Conservation (phyloP, 2,329 filamentous ascomycete species). For the Elsinoe necatrix region DNA sequence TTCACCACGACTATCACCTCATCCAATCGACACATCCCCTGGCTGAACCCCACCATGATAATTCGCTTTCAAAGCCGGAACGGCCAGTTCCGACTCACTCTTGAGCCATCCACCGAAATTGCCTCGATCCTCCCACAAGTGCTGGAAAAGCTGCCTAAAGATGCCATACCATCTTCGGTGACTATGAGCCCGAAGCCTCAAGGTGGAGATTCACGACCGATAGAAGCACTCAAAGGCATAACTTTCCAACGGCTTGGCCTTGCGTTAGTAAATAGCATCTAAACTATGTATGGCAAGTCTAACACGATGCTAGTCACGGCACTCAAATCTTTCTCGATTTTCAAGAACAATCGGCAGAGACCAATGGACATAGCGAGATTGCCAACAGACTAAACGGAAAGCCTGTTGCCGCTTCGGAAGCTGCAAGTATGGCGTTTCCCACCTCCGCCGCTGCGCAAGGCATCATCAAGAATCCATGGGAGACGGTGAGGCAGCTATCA, state of each 20-base stretch:
- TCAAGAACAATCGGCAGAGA: conserved; percentile 46
- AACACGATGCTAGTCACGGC: conserved; percentile 58
- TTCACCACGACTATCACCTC: not conserved
- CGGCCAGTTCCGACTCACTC: conserved; percentile 79
- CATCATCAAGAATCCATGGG: conserved; percentile 82
- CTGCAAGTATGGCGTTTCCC: conserved; percentile 52
- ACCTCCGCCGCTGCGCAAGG: conserved; percentile 45
- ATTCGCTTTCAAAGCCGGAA: conserved; percentile 83
- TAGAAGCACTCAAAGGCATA: conserved; percentile 46
- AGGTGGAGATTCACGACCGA: conserved; percentile 48
- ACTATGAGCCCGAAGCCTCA: conserved; percentile 53
- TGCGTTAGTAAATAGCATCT: conserved; percentile 34
- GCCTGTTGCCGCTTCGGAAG: conserved; percentile 60
- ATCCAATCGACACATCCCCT: not conserved
- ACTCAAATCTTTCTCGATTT: conserved; percentile 86
- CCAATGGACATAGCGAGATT: conserved; percentile 41
- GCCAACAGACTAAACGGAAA: conserved; percentile 70
- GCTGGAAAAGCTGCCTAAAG: conserved; percentile 51
- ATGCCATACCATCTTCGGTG: conserved; percentile 47
- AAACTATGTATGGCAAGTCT: conserved; percentile 21
- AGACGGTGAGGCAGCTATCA: conserved; percentile 76
- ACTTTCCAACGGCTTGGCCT: conserved; percentile 50
- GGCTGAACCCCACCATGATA: conserved; percentile 51
- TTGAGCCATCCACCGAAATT: conserved; percentile 69
- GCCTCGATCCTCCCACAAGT: conserved; percentile 47